Evolutionary conservation across 768 basidiomycete genomes (phyloP), one percentile per base, ranked within the genome.

Genomic region (Ramaria rubella): DNA sequence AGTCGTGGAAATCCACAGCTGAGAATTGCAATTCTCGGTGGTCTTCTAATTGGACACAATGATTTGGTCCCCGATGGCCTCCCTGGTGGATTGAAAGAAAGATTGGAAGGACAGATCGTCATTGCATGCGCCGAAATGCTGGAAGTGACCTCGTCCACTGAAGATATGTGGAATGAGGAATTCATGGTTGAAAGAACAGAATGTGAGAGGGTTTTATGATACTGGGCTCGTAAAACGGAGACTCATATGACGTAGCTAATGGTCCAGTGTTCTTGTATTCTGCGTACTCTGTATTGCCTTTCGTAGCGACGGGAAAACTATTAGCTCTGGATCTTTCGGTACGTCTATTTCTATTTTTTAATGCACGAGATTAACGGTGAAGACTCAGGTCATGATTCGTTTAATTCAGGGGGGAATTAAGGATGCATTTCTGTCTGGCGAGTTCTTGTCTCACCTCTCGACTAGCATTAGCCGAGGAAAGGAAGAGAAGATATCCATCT

Each of bases 121-220:
- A 72, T 91, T 26, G 80, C 85, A 3, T 72, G 89, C 26, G 87
- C 89, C 7, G 87, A 90, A 64, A 78, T 86, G 23, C 79, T 90
- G 66, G 87, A 90, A 11, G 61, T 52, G 23, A 54, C 57, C 4
- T 55, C 64, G 6, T 69, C 72, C 4, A 68, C 66, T 46, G 30
- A 17, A 29, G 58, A 60, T 46, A 73, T 73, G 15, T 89, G 87
- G 87, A 81, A 85, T 64, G 77, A 74, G 51, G 86, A 90, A 62
- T 89, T 88, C 64, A 26, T 6, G 17, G 31, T 24, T 57, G 19
- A 48, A 58, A 36, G 38, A 58, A 26, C 52, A 17, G 21, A 15
- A 65, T 63, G 4, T 27, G 11, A 26, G 12, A 26, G 4, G 40
- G 59, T 72, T 36, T 45, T 21, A 19, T 21, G 12, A 40, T 29